Conservation (phyloP, 495 filamentous ascomycete species). For the Aspergillus asperescens region DNA sequence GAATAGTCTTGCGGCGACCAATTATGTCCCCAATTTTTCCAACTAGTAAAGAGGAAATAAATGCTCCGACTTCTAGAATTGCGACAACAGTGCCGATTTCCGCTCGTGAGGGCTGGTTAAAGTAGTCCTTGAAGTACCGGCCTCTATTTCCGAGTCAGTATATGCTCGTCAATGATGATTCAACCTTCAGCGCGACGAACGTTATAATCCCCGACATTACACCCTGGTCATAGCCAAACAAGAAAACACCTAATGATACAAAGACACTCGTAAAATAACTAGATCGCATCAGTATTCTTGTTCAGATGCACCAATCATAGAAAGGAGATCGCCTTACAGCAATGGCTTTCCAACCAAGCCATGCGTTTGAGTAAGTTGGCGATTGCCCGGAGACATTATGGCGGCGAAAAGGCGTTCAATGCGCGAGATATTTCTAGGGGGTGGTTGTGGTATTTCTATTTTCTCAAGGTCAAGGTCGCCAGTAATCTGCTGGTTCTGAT, state of each 20-base stretch:
- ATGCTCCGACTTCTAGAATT: constrained; percentile 89
- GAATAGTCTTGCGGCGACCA: constrained; percentile 82
- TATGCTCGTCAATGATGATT: too few species aligned
- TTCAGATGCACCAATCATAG: not conserved
- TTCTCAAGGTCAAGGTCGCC: constrained; percentile 57
- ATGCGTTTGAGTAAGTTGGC: constrained; percentile 63
- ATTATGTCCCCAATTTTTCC: constrained; percentile 88
- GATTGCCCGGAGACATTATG: constrained; percentile 78
- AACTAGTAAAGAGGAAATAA: constrained; percentile 84
- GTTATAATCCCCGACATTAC: constrained; percentile 99
- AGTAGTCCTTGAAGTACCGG: constrained; percentile 81
- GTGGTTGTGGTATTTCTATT: constrained; percentile 72
- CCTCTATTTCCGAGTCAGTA: constrained; percentile 52
- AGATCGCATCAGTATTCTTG: constrained; percentile 30
- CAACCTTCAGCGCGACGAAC: constrained; percentile 46
- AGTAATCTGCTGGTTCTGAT: constrained; percentile 38
- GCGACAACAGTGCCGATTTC: constrained; percentile 95
- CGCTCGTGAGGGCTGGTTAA: constrained; percentile 76
- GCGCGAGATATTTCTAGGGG: constrained; percentile 54
- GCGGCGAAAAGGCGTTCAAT: constrained; percentile 63
- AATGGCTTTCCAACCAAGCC: constrained; percentile 94
- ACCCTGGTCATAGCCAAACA: constrained; percentile 98
- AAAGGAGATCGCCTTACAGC: constrained; percentile 52
- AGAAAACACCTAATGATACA: constrained; percentile 93
- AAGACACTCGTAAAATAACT: constrained; percentile 98